These are phyloP conservation scores for Leptodontidium sp. DNA, from an alignment of 2,329 filamentous ascomycete species.

Conservation along the genomic window DNA sequence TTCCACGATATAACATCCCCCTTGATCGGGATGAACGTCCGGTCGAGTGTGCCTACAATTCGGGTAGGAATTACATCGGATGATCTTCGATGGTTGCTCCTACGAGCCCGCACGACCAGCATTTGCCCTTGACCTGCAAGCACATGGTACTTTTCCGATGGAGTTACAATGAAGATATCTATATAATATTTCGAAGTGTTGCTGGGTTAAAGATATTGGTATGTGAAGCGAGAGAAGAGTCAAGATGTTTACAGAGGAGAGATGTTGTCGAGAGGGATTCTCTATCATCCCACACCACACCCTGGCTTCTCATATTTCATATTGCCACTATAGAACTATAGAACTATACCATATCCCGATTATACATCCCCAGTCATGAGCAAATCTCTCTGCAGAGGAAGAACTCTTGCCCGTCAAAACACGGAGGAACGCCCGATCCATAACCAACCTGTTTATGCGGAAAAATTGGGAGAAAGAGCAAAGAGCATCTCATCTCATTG, in stretches of 20 bases:
- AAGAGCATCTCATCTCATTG: background rate
- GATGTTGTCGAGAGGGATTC: background rate
- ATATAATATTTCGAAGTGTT: background rate
- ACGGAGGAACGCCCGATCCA: background rate
- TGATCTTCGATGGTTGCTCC: background rate
- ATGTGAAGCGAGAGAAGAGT: background rate
- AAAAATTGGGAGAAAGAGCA: background rate
- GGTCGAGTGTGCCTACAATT: too few species aligned
- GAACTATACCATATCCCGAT: background rate
- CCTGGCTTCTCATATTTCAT: background rate
- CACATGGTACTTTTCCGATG: background rate
- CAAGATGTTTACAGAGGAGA: background rate
- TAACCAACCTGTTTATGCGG: background rate
- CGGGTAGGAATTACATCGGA: too few species aligned
- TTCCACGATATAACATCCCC: too few species aligned
- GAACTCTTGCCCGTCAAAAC: background rate
- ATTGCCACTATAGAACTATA: background rate
- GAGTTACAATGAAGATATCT: too few species aligned
- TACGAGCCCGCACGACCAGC: background rate
- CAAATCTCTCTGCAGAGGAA: background rate
- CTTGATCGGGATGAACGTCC: too few species aligned
- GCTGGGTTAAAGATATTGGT: background rate
- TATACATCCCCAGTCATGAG: background rate
- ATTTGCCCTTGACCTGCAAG: background rate
- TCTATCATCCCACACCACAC: background rate